Base-by-base conservation (phyloP, 176 grass and related monocot genomes). In the Eremochloa ophiuroides region DNA sequence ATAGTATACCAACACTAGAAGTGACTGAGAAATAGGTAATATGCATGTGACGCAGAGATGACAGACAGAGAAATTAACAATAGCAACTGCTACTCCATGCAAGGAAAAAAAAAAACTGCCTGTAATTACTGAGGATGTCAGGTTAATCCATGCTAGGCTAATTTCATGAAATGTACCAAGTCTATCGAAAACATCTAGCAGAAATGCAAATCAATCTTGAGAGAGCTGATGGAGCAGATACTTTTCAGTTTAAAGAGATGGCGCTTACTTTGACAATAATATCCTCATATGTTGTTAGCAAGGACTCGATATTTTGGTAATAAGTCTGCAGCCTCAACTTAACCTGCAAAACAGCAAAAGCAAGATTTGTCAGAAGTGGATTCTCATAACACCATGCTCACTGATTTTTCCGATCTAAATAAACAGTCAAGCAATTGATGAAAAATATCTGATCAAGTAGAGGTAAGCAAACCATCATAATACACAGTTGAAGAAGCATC, bases 311-410 rank as follows among this genome's bases (percentile, higher is more conserved):
- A 91, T 99, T 99, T 82, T 91, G 82, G 84, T 95, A 87, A 77
- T 99, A 82, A 74, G 96, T 99, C 73, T 90, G 53, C 79, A 99
- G 83, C 80, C 96, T 86, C 80, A 95, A 74, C 89, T 93, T 95
- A 65, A 95, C 96, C 96, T 98, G 81, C 66, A 44, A 69, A 46
- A 78, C 11, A 80, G 58, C 22, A 20, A 67, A 66, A 76, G 40
- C 35, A 41, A 82, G 56, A 85, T 10, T 20, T 39, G 59, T 47
- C 42, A 62, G 18, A 60, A 73, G 43, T 61, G 50, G 26, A 81
- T 47, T 30, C 35, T 70, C 61, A 89, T 44, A 40, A 63, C 27
- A 77, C 13, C 1, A 43, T 26, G 10, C 27, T 26, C 26, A 78
- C 51, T 71, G 1, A 56, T 78, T 48, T 66, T 82, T 28, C 69